Evolutionary conservation across 148 eudicot genomes (phyloP).

Genomic region (Chenopodium berlandieri): DNA sequence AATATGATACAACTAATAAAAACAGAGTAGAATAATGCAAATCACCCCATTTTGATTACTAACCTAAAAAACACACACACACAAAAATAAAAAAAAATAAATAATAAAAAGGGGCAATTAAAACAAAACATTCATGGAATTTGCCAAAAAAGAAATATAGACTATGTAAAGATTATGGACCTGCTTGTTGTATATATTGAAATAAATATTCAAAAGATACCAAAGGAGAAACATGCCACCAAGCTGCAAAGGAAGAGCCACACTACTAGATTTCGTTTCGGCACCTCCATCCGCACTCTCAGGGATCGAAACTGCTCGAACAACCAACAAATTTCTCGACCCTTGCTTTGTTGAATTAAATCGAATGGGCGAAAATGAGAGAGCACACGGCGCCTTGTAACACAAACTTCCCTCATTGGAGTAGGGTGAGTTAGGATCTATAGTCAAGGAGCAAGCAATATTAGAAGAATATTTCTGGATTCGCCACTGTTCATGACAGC

Average conservation of each 20-base stretch:
- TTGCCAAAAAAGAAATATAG: too few relatives aligned
- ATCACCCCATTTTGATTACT: too few relatives aligned
- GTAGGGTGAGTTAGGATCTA: not conserved
- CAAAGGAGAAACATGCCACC: slow-evolving; percentile 71
- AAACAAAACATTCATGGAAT: too few relatives aligned
- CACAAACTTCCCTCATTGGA: not conserved
- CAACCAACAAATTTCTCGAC: not conserved
- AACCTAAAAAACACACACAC: too few relatives aligned
- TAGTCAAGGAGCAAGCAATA: not conserved
- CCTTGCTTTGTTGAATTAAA: not conserved
- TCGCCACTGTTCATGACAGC: not conserved
- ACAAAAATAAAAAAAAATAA: too few relatives aligned
- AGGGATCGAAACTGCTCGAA: slow-evolving; percentile 28
- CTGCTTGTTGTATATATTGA: slow-evolving; percentile 90
- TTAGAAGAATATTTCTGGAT: not conserved
- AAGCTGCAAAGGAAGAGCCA: slow-evolving; percentile 42
- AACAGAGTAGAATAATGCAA: too few relatives aligned
- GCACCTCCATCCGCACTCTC: slow-evolving; percentile 26
- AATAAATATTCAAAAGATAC: slow-evolving; percentile 79
- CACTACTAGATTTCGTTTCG: not conserved
- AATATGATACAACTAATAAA: too few relatives aligned
- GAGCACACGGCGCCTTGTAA: slow-evolving; percentile 7
- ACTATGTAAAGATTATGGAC: slow-evolving; percentile 22
- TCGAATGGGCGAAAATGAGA: not conserved
- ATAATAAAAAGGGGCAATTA: too few relatives aligned